A percentile compares a stretch with the other conserved stretches of the same genome.
phyloP scores from a whole-genome alignment of 1,284 basidiomycete genomes.

The Lignosus rhinocerotis region DNA sequence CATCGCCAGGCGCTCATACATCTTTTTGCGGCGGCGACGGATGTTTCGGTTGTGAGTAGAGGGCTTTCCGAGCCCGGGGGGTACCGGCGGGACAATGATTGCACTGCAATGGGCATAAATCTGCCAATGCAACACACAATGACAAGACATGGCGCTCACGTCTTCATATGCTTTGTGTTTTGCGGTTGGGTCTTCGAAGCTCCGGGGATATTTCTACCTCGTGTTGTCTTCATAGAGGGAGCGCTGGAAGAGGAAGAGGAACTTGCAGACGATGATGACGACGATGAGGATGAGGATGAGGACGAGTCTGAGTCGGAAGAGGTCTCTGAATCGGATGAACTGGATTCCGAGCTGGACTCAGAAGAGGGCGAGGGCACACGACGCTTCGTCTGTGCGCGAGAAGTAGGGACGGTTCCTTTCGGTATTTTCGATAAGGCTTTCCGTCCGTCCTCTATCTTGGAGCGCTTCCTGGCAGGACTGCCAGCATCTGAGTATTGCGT shows the following conservation, averaged over 20 bases:
- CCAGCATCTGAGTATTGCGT: neutral
- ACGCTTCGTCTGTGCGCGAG: neutral
- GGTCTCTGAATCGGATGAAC: constrained; percentile 28
- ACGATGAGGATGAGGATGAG: constrained; percentile 22
- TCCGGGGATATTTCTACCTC: neutral
- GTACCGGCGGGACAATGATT: constrained; percentile 36
- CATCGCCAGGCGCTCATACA: constrained; percentile 32
- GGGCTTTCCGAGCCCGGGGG: constrained; percentile 66
- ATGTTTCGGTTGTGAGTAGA: constrained; percentile 68
- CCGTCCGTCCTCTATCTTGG: constrained; percentile 10
- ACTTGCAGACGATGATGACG: constrained; percentile 6
- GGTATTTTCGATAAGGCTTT: neutral
- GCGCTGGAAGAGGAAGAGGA: constrained; percentile 3
- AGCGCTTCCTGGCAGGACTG: constrained; percentile 21
- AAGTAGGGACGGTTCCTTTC: neutral
- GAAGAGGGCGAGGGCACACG: neutral
- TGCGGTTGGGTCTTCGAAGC: neutral
- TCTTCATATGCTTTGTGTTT: neutral
- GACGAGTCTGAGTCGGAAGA: constrained; percentile 26
- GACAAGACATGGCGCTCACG: neutral
- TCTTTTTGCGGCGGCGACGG: constrained; percentile 56
- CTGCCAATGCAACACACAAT: neutral
- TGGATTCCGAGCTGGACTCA: constrained; percentile 20
- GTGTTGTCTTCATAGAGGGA: constrained; percentile 6
- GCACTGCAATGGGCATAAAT: constrained; percentile 1